These are phyloP conservation scores for Pythium brachiatum DNA, from an alignment of 352 stramenopile species.

Conservation along the genomic window DNA sequence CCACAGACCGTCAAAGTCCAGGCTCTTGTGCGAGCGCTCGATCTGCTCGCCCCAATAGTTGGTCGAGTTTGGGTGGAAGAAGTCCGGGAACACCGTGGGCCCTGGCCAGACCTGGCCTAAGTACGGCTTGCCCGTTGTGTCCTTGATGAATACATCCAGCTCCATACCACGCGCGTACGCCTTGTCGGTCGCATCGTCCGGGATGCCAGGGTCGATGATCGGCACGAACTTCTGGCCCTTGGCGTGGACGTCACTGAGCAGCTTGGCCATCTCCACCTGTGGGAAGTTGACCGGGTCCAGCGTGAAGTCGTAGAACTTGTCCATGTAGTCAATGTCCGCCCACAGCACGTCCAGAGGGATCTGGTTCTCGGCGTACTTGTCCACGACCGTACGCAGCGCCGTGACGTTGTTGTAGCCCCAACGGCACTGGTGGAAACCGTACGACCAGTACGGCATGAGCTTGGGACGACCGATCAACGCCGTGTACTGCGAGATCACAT, in stretches of 20 bases:
- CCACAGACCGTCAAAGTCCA: slow-evolving; percentile 74
- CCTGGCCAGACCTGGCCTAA: slow-evolving; percentile 81
- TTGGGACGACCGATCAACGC: slow-evolving; percentile 44
- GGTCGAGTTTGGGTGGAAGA: slow-evolving; percentile 65
- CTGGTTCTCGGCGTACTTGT: slow-evolving; percentile 34
- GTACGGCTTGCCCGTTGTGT: slow-evolving; percentile 55
- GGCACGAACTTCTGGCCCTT: slow-evolving; percentile 63
- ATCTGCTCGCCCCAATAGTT: slow-evolving; percentile 72
- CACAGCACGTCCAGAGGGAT: slow-evolving; percentile 53
- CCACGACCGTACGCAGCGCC: slow-evolving; percentile 27
- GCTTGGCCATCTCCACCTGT: slow-evolving; percentile 26
- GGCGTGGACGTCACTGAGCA: slow-evolving; percentile 52
- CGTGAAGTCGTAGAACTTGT: slow-evolving; percentile 56
- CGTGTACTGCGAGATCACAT: slow-evolving; percentile 52
- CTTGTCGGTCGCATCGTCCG: slow-evolving; percentile 43
- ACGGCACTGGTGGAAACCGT: slow-evolving; percentile 63
- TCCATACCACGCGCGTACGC: slow-evolving; percentile 53
- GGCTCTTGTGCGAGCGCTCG: slow-evolving; percentile 42
- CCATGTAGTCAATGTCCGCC: slow-evolving; percentile 62
- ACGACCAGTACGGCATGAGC: slow-evolving; percentile 60
- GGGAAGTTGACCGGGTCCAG: slow-evolving; percentile 47
- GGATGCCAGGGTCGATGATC: slow-evolving; percentile 85
- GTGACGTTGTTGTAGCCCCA: slow-evolving; percentile 36
- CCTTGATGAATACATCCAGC: slow-evolving; percentile 79
- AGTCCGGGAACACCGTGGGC: slow-evolving; percentile 78